A percentile compares a stretch with the other conserved stretches of the same genome.
phyloP scores from a whole-genome alignment of 306 rosid species.

The Rosa multiflora region DNA sequence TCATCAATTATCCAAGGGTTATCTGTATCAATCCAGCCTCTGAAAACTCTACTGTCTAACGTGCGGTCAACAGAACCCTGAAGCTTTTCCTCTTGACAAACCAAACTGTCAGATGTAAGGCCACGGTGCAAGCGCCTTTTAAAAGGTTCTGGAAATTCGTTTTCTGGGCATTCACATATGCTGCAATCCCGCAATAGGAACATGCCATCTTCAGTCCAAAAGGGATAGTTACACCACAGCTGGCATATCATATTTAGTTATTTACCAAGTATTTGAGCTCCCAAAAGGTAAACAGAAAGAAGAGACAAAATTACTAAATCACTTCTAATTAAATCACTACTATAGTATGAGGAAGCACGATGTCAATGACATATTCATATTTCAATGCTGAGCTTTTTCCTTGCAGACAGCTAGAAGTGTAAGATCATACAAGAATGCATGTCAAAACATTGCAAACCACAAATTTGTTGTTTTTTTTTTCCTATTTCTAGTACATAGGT shows the following conservation, averaged over 20 bases:
- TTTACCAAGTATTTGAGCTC: not conserved
- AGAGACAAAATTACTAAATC: not conserved
- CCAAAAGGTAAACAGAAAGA: not conserved
- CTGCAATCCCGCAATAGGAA: conserved; percentile 60
- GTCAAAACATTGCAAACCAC: not conserved
- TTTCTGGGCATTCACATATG: conserved; percentile 61
- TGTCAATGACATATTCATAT: not conserved
- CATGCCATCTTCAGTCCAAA: conserved; percentile 70
- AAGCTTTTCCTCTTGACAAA: conserved; percentile 67
- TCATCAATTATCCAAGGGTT: conserved; percentile 72
- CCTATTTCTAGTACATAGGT: not conserved
- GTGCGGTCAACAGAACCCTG: conserved; percentile 62
- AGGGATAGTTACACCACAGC: conserved; percentile 55
- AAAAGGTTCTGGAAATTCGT: conserved; percentile 55
- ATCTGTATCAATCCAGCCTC: conserved; percentile 61
- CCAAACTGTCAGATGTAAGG: conserved; percentile 44
- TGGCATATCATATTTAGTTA: conserved; percentile 32
- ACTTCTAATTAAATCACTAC: not conserved
- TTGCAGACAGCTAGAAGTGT: not conserved
- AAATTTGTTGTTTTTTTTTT: too few relatives aligned
- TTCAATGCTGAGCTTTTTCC: too few relatives aligned
- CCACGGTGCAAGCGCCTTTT: conserved; percentile 40
- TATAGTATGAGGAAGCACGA: not conserved
- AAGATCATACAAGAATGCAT: not conserved
- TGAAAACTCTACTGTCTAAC: conserved; percentile 57